Conservation (phyloP, 148 eudicot species). For the Chenopodium formosanum region DNA sequence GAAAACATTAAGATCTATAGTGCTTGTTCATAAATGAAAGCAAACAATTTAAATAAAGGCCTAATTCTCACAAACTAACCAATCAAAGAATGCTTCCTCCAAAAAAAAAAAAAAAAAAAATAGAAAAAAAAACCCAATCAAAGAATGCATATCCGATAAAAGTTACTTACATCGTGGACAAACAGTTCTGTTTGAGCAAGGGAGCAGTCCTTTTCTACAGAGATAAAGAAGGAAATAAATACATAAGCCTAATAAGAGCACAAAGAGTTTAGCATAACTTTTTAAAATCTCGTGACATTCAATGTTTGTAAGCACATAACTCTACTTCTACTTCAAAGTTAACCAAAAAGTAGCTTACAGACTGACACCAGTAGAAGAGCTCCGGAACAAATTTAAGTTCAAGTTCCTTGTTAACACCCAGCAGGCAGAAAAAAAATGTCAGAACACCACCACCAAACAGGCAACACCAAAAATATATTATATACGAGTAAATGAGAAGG, state of each 20-base stretch:
- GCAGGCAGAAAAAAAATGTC: constrained; percentile 14
- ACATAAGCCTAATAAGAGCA: neutral
- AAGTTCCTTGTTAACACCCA: constrained; percentile 41
- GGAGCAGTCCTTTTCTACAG: constrained; percentile 55
- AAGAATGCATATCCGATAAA: neutral
- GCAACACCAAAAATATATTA: neutral
- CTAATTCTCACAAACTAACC: neutral
- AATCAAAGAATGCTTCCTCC: no score
- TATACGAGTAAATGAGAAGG: neutral
- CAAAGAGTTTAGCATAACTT: neutral
- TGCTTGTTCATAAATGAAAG: neutral
- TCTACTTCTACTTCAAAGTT: neutral
- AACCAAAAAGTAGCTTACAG: constrained; percentile 42
- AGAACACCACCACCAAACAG: neutral
- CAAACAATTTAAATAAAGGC: neutral
- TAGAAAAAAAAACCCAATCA: neutral
- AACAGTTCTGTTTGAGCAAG: constrained; percentile 39
- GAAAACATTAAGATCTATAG: neutral
- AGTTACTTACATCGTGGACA: constrained; percentile 64
- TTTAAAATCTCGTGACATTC: neutral
- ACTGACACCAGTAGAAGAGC: constrained; percentile 42
- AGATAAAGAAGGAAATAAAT: neutral
- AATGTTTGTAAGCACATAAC: neutral
- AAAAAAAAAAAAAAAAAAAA: no score
- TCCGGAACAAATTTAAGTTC: constrained; percentile 59